Evolutionary conservation across 2,329 filamentous ascomycete species (phyloP).

Genomic region (Colletotrichum eremochloae): DNA sequence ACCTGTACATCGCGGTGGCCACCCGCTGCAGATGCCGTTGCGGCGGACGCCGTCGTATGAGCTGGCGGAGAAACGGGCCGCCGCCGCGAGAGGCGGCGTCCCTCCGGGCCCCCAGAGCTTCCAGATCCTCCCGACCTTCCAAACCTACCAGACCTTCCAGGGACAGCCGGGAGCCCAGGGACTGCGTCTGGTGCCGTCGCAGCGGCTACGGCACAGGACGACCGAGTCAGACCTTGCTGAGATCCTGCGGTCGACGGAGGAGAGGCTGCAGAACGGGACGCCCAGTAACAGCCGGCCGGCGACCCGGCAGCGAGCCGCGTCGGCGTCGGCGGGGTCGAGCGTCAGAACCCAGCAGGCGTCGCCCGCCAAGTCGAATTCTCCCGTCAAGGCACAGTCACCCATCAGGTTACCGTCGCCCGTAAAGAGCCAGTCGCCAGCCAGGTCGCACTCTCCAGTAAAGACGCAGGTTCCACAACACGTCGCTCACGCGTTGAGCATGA

Average conservation of each 20-base stretch:
- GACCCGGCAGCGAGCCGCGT: slow-evolving; percentile 49
- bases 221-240: slow-evolving; percentile 64
- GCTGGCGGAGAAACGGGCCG: slow-evolving; percentile 40
- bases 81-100: slow-evolving; percentile 41
- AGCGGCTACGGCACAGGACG: slow-evolving; percentile 48
- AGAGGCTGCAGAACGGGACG: slow-evolving; percentile 59
- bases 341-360: slow-evolving; percentile 30
- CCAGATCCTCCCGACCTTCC: neutral
- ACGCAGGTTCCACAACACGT: slow-evolving; percentile 8
- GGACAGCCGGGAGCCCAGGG: slow-evolving; percentile 32
- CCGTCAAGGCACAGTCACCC: slow-evolving; percentile 4
- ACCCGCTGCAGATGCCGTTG: slow-evolving; percentile 34
- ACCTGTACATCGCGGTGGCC: neutral
- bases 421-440: neutral
- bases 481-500: slow-evolving; percentile 7
- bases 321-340: slow-evolving; percentile 43
- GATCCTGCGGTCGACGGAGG: slow-evolving; percentile 67
- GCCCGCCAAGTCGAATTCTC: slow-evolving; percentile 22
- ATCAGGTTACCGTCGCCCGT: slow-evolving; percentile 13
- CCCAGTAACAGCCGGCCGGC: slow-evolving; percentile 47
- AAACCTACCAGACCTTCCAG: neutral
- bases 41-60: slow-evolving; percentile 41
- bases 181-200: slow-evolving; percentile 38
- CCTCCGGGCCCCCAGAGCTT: slow-evolving; percentile 10
- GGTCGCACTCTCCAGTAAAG: slow-evolving; percentile 6